Conservation (phyloP, 1,139 yeast genomes). For the Diutina rugosa region DNA sequence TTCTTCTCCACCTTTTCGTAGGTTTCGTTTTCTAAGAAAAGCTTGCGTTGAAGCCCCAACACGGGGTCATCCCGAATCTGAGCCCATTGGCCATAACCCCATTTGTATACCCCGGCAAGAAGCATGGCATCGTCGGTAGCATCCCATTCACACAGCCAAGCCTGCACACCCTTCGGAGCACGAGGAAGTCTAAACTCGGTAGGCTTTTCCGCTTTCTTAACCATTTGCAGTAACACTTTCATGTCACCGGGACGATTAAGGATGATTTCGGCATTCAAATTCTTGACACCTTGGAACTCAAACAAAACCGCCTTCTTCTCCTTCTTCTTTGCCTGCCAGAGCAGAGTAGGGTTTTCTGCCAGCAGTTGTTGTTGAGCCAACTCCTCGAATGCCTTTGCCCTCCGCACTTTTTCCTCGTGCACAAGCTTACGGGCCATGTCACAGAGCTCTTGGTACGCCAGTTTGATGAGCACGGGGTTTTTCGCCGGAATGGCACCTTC, state of each 20-base stretch:
- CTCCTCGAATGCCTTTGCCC: constrained; percentile 40
- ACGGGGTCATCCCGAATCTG: constrained; percentile 93
- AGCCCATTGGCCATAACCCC: constrained; percentile 94
- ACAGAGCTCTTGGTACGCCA: constrained; percentile 61
- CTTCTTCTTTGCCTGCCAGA: constrained; percentile 51
- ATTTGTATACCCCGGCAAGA: constrained; percentile 75
- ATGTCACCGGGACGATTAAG: constrained; percentile 75
- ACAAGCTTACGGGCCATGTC: constrained; percentile 50
- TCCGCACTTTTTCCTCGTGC: constrained; percentile 52
- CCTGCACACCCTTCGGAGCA: constrained; percentile 69
- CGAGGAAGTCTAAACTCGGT: constrained; percentile 43
- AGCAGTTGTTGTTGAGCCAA: constrained; percentile 46
- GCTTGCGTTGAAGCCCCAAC: constrained; percentile 72
- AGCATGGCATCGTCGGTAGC: constrained; percentile 76
- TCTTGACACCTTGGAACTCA: constrained; percentile 80
- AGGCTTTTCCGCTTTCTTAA: constrained; percentile 33
- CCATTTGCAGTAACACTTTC: constrained; percentile 28
- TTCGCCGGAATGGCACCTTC: constrained; percentile 85
- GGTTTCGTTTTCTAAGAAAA: constrained; percentile 38
- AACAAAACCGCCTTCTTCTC: constrained; percentile 80
- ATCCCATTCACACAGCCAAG: constrained; percentile 88
- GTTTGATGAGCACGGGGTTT: constrained; percentile 70
- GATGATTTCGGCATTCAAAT: constrained; percentile 82
- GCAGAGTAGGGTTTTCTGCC: constrained; percentile 25
- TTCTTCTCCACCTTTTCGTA: constrained; percentile 8